Percentiles rank a stretch among this genome's conserved stretches.
phyloP scores from a whole-genome alignment of 352 stramenopile species.

The Globisporangium spiculum region DNA sequence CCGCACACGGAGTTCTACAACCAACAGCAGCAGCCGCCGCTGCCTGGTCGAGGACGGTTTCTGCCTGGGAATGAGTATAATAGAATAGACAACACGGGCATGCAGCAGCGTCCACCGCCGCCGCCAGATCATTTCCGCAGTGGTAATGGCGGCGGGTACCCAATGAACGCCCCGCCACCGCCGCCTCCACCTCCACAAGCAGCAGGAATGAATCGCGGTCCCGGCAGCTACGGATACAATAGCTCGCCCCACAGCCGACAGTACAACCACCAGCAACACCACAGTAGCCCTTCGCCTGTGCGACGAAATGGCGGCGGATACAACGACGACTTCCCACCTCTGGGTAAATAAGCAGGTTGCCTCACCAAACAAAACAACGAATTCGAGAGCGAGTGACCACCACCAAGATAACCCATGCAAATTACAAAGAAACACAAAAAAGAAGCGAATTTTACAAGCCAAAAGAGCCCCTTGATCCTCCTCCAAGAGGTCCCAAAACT shows the following conservation, averaged over 20 bases:
- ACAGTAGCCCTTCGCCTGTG: conserved; percentile 16
- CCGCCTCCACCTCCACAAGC: conserved; percentile 23
- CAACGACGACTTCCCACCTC: conserved; percentile 70
- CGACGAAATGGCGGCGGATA: conserved; percentile 33
- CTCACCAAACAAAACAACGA: neutral
- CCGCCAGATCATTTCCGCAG: conserved; percentile 39
- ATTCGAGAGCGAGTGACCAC: neutral
- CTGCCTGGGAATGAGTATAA: conserved; percentile 36
- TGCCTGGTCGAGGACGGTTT: conserved; percentile 26
- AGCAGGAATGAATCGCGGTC: conserved; percentile 14
- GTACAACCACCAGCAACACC: conserved; percentile 7
- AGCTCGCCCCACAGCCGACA: conserved; percentile 12
- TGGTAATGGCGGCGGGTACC: conserved; percentile 23
- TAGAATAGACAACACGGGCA: conserved; percentile 53
- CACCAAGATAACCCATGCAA: neutral
- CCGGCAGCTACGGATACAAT: conserved; percentile 6
- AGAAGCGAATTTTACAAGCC: neutral
- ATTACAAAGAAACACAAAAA: neutral
- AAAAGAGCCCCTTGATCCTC: neutral
- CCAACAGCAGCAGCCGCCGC: conserved; percentile 20
- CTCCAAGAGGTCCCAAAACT: neutral
- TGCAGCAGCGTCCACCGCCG: conserved; percentile 26
- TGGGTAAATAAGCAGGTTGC: conserved; percentile 46
- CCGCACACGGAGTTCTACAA: conserved; percentile 20
- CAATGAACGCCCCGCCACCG: conserved; percentile 32